Evolutionary conservation across 2,329 filamentous ascomycete species (phyloP).

Genomic region (Amphichorda felina): DNA sequence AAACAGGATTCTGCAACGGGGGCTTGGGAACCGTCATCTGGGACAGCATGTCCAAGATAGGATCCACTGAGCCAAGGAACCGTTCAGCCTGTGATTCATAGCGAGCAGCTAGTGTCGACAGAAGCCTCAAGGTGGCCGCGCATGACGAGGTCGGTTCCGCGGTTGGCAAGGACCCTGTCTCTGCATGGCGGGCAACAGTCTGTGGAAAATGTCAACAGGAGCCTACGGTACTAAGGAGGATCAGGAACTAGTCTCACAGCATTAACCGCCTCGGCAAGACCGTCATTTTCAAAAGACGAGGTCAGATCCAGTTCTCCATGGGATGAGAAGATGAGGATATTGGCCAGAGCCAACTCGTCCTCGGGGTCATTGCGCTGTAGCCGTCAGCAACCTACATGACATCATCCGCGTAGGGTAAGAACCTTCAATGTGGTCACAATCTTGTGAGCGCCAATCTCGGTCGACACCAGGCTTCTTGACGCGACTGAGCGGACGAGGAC

Average conservation of each 20-base stretch:
- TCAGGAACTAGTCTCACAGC: too few species aligned
- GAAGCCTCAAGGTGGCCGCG: conserved; percentile 9
- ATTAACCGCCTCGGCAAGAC: conserved; percentile 8
- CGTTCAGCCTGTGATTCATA: conserved; percentile 8
- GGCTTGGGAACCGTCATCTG: conserved; percentile 6
- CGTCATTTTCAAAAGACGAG: conserved; percentile 8
- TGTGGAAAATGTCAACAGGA: conserved; percentile 1
- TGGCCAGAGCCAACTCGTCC: conserved; percentile 4
- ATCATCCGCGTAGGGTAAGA: not conserved
- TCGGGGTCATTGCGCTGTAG: conserved; percentile 4
- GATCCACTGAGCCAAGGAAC: conserved; percentile 7
- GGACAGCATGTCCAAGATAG: conserved; percentile 8
- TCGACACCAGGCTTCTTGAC: not conserved
- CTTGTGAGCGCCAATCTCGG: conserved; percentile 3
- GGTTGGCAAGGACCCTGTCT: conserved; percentile 6
- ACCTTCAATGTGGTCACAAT: conserved; percentile 3
- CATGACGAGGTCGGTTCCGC: conserved; percentile 8
- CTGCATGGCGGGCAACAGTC: conserved; percentile 7
- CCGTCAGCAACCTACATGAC: too few species aligned
- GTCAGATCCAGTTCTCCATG: conserved; percentile 3
- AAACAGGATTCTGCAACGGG: conserved; percentile 9
- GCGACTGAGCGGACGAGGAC: conserved; percentile 3
- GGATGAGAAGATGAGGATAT: conserved; percentile 5
- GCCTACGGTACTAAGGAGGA: too few species aligned
- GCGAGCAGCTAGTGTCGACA: conserved; percentile 9